phyloP scores from a whole-genome alignment of 208 protist species.

The Acanthamoeba sp. region DNA sequence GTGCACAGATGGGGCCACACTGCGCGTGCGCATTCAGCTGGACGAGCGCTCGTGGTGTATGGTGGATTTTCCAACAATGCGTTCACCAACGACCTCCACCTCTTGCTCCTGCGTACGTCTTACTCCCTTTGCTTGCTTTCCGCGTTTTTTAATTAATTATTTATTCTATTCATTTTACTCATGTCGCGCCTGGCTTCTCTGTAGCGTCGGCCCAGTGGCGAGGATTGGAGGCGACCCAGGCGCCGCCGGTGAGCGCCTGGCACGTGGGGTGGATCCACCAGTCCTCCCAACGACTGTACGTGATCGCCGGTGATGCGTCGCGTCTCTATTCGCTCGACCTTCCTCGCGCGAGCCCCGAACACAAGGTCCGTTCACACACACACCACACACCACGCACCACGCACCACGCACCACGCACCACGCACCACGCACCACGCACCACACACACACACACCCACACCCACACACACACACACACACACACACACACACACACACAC shows the following conservation, averaged over 20 bases:
- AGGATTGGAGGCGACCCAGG: not conserved
- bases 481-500: too few species aligned
- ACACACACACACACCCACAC: too few species aligned
- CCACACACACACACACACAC: too few species aligned
- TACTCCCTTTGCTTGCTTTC: not conserved
- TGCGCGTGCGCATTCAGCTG: not conserved
- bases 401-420: too few species aligned
- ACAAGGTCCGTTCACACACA: not conserved
- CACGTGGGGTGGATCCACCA: not conserved
- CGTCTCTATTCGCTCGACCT: not conserved
- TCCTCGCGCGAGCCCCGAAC: not conserved
- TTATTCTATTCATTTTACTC: too few species aligned
- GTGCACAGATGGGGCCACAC: not conserved
- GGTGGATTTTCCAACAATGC: not conserved
- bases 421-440: too few species aligned
- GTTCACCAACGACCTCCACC: not conserved
- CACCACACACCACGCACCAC: too few species aligned
- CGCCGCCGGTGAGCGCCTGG: conserved; percentile 11
- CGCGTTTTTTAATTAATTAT: not conserved
- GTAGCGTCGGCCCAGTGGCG: not conserved
- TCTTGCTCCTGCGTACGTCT: not conserved
- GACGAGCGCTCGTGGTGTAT: not conserved
- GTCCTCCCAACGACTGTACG: not conserved
- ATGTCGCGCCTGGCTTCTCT: too few species aligned
- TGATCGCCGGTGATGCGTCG: not conserved